phyloP scores from a whole-genome alignment of 768 basidiomycete genomes.

The Mrakia gelida region DNA sequence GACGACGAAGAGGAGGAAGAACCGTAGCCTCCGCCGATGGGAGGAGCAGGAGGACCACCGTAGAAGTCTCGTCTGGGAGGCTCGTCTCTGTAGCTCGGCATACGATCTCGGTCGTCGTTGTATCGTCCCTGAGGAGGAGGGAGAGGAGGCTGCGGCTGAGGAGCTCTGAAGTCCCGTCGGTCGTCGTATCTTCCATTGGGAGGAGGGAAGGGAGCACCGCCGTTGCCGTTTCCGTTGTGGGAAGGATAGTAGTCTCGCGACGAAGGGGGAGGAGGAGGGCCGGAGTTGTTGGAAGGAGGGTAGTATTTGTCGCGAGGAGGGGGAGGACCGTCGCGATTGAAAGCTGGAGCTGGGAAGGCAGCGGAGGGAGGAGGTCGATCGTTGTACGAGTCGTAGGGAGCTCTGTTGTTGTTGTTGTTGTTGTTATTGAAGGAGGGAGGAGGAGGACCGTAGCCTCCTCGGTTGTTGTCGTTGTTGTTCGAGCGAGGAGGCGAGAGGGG shows the following conservation, averaged over 20 bases:
- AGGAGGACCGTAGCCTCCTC: slow-evolving; percentile 54
- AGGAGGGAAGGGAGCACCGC: slow-evolving; percentile 1
- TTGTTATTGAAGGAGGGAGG: slow-evolving; percentile 49
- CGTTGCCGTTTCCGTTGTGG: neutral
- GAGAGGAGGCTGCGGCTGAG: neutral
- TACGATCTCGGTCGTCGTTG: slow-evolving; percentile 12
- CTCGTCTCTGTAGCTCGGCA: neutral
- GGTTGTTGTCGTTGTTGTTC: slow-evolving; percentile 58
- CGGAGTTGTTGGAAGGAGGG: neutral
- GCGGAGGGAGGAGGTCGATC: slow-evolving; percentile 47
- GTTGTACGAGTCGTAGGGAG: slow-evolving; percentile 52
- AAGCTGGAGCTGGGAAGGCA: slow-evolving; percentile 10
- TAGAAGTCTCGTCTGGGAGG: slow-evolving; percentile 9
- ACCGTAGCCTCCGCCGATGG: neutral
- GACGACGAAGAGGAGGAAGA: too few species aligned
- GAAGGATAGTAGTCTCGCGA: slow-evolving; percentile 9
- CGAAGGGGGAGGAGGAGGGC: slow-evolving; percentile 1
- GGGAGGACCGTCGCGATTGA: neutral
- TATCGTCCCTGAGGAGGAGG: neutral
- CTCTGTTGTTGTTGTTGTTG: slow-evolving; percentile 49
- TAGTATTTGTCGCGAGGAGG: slow-evolving; percentile 9
- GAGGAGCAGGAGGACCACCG: neutral
- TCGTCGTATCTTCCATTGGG: neutral
- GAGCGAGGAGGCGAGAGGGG: slow-evolving; percentile 45
- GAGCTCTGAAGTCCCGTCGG: slow-evolving; percentile 9